phyloP scores from a whole-genome alignment of 495 filamentous ascomycete genomes.

The Daldinia caldariorum region DNA sequence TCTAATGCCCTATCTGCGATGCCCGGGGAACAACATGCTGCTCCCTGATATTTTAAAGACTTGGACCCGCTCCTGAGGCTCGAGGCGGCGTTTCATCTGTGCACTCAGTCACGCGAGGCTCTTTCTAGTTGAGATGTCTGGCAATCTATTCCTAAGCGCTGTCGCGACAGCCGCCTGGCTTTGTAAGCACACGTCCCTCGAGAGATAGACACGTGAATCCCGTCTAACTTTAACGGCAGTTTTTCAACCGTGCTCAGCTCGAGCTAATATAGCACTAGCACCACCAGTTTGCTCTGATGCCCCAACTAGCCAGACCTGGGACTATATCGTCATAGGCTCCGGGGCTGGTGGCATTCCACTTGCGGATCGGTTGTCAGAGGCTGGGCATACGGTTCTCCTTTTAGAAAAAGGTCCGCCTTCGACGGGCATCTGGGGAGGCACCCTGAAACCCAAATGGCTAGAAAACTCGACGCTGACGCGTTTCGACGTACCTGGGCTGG shows the following conservation, averaged over 20 bases:
- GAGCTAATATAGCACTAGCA: conserved; percentile 38
- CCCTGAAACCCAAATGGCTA: conserved; percentile 64
- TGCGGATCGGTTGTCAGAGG: conserved; percentile 64
- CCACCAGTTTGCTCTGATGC: conserved; percentile 46
- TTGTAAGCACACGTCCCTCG: conserved; percentile 30
- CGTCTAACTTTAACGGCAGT: conserved; percentile 34
- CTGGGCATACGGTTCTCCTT: conserved; percentile 64
- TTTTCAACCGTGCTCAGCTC: conserved; percentile 31
- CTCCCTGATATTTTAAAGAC: conserved; percentile 22
- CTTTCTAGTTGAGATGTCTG: conserved; percentile 28
- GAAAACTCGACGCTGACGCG: conserved; percentile 67
- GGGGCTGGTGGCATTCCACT: conserved; percentile 67
- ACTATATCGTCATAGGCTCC: conserved; percentile 69
- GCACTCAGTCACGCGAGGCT: conserved; percentile 25
- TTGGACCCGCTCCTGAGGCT: conserved; percentile 2
- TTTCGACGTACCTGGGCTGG: conserved; percentile 76
- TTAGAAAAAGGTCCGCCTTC: conserved; percentile 66
- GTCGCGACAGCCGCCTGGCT: conserved; percentile 32
- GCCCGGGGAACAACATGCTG: not conserved
- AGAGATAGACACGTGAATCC: not conserved
- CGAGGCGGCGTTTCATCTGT: not conserved
- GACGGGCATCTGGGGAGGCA: conserved; percentile 61
- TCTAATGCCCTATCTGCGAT: conserved; percentile 7
- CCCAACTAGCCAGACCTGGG: conserved; percentile 56
- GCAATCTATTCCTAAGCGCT: conserved; percentile 30